Evolutionary conservation across 345 rosid species (phyloP).

Genomic region (Diplotaxis tenuifolia): DNA sequence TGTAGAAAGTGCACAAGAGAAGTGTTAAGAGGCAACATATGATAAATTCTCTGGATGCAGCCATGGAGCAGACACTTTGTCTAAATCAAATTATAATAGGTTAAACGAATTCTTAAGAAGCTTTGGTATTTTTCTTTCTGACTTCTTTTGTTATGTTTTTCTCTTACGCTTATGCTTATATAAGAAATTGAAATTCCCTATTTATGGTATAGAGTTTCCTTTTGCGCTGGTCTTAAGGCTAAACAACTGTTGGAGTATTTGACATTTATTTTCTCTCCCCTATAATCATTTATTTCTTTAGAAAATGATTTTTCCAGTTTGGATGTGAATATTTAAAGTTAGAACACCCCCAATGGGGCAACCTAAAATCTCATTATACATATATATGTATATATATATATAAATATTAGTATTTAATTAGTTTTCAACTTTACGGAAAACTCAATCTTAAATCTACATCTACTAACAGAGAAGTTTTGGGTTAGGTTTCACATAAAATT

Average conservation of each 20-base stretch:
- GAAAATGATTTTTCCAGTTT: too few relatives aligned
- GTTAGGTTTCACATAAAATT: too few relatives aligned
- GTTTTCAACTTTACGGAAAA: too few relatives aligned
- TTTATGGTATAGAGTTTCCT: slow-evolving; percentile 5
- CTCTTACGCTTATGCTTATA: slow-evolving; percentile 10
- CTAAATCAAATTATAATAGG: slow-evolving; percentile 1
- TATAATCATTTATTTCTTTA: too few relatives aligned
- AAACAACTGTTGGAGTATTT: slow-evolving; percentile 19
- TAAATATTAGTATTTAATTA: too few relatives aligned
- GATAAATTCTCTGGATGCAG: slow-evolving; percentile 27
- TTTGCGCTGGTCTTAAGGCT: slow-evolving; percentile 36
- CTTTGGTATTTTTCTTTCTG: not conserved
- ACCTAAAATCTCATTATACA: too few relatives aligned
- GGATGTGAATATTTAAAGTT: too few relatives aligned
- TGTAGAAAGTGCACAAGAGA: slow-evolving; percentile 28
- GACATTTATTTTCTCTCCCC: not conserved
- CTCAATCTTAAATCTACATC: too few relatives aligned
- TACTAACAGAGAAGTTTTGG: too few relatives aligned
- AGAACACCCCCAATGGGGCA: too few relatives aligned
- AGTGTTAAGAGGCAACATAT: slow-evolving; percentile 29
- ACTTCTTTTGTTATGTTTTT: not conserved
- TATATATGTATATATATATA: too few relatives aligned
- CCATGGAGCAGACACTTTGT: slow-evolving; percentile 22
- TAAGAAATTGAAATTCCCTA: slow-evolving; percentile 27
- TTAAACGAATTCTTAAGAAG: not conserved